Conservation (phyloP, 2,329 filamentous ascomycete species). For the Cordyceps farinosa region DNA sequence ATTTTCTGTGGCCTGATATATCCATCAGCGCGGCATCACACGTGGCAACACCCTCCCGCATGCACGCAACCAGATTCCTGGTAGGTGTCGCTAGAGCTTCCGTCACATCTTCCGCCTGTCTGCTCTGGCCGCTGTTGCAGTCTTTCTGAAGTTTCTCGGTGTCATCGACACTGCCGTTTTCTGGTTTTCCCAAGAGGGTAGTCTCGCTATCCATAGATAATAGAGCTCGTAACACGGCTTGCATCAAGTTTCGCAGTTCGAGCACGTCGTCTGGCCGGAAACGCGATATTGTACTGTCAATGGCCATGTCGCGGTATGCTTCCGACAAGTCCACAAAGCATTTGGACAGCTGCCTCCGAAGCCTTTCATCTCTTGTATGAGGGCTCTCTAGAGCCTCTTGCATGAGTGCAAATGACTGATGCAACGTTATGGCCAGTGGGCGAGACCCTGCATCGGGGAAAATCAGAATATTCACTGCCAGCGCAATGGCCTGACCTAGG, state of each 20-base stretch:
- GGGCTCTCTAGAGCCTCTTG: slow-evolving; percentile 35
- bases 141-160: slow-evolving; percentile 10
- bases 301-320: slow-evolving; percentile 52
- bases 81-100: slow-evolving; percentile 43
- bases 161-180: slow-evolving; percentile 20
- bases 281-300: slow-evolving; percentile 54
- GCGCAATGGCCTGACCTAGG: slow-evolving; percentile 50
- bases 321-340: slow-evolving; percentile 55
- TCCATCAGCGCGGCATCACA: slow-evolving; percentile 54
- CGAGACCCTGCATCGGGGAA: slow-evolving; percentile 55
- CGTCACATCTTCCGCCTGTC: slow-evolving; percentile 12
- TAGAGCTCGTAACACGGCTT: slow-evolving; percentile 51
- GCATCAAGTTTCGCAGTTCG: slow-evolving; percentile 51
- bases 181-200: slow-evolving; percentile 38
- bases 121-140: slow-evolving; percentile 1
- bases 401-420: slow-evolving; percentile 46
- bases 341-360: slow-evolving; percentile 43
- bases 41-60: slow-evolving; percentile 41
- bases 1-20: slow-evolving; percentile 46
- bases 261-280: slow-evolving; percentile 49
- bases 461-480: slow-evolving; percentile 46
- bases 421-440: slow-evolving; percentile 45
- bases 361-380: slow-evolving; percentile 28
- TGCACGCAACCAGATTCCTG: slow-evolving; percentile 42
- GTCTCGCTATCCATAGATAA: slow-evolving; percentile 50